Percentiles rank a stretch among this genome's conserved stretches.
Conservation (phyloP, 2,329 filamentous ascomycete species). For the Aspergillus aculeatinus region DNA sequence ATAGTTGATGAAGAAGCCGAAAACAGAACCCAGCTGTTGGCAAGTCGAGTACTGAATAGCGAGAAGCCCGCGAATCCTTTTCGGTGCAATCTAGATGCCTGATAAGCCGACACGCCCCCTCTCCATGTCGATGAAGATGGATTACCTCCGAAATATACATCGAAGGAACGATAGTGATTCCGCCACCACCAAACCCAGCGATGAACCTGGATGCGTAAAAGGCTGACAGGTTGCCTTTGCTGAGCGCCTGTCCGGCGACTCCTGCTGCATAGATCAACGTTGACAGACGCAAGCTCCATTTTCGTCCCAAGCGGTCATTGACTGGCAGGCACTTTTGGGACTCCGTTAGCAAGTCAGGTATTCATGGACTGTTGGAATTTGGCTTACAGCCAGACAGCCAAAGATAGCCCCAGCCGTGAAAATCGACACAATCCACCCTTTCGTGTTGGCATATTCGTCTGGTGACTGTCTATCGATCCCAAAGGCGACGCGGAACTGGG, state of each 20-base stretch:
- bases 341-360: neutral
- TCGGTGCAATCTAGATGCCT: neutral
- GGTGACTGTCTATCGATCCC: slow-evolving; percentile 17
- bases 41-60: neutral
- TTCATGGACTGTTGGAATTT: neutral
- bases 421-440: slow-evolving; percentile 23
- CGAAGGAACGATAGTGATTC: slow-evolving; percentile 13
- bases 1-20: slow-evolving; percentile 5
- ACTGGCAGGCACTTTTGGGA: neutral
- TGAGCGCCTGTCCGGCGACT: slow-evolving; percentile 5
- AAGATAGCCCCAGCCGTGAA: slow-evolving; percentile 22
- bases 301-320: slow-evolving; percentile 1
- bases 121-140: neutral
- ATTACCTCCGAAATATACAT: slow-evolving; percentile 20
- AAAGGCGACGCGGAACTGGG: slow-evolving; percentile 16
- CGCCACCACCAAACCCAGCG: slow-evolving; percentile 17
- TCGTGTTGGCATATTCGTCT: slow-evolving; percentile 20
- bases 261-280: slow-evolving; percentile 2
- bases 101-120: neutral
- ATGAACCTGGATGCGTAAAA: slow-evolving; percentile 20
- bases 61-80: slow-evolving; percentile 4
- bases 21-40: neutral
- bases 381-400: slow-evolving; percentile 18
- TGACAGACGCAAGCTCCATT: slow-evolving; percentile 1
- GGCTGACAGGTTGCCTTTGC: slow-evolving; percentile 15